Evolutionary conservation across 352 stramenopile species (phyloP).

Genomic region (Bremia lactucae): DNA sequence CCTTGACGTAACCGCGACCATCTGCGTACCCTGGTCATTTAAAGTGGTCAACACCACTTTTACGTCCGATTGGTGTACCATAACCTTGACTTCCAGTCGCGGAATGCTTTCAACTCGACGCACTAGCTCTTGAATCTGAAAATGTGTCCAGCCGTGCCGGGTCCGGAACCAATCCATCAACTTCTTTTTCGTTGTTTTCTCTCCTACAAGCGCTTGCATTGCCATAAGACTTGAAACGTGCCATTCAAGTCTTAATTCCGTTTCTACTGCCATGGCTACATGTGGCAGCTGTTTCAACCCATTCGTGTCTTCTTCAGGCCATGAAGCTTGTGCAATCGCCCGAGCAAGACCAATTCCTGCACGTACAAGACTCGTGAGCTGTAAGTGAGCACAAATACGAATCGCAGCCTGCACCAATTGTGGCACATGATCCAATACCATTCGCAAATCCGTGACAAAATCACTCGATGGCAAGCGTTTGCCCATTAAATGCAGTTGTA

Average conservation of each 20-base stretch:
- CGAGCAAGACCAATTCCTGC: conserved; percentile 47
- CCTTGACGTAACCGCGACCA: conserved; percentile 27
- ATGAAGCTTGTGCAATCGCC: conserved; percentile 40
- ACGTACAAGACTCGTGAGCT: conserved; percentile 39
- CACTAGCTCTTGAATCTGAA: conserved; percentile 35
- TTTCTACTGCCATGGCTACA: conserved; percentile 19
- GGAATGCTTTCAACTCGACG: conserved; percentile 36
- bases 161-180: conserved; percentile 25
- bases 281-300: conserved; percentile 42
- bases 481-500: conserved; percentile 92
- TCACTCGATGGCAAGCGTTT: conserved; percentile 93
- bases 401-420: conserved; percentile 91
- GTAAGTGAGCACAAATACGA: conserved; percentile 71
- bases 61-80: conserved; percentile 11
- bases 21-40: conserved; percentile 21
- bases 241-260: conserved; percentile 19
- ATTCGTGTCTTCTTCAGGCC: conserved; percentile 22
- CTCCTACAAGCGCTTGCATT: conserved; percentile 23
- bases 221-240: conserved; percentile 21
- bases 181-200: conserved; percentile 21
- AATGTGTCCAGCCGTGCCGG: conserved; percentile 18
- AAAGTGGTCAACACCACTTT: conserved; percentile 29
- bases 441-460: conserved; percentile 95
- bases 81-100: conserved; percentile 21
- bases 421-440: conserved; percentile 92